Evolutionary conservation across 441 rosid genomes (phyloP).

Genomic region (Mallotus repandus): DNA sequence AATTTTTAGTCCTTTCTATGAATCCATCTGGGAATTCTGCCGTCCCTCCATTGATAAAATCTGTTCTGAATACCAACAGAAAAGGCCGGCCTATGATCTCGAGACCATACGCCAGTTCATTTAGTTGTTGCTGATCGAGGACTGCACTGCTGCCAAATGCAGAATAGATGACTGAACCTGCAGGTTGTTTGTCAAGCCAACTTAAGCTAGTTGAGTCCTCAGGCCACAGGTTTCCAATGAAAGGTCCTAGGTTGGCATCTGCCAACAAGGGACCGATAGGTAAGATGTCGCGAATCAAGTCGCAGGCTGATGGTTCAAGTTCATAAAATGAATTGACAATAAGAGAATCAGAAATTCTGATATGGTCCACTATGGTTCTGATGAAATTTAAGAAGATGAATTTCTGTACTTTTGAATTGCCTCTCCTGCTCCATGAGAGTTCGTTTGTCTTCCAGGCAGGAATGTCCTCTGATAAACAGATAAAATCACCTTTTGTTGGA

Average conservation of each 20-base stretch:
- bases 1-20: conserved; percentile 40
- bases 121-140: conserved; percentile 49
- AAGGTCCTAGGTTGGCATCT: conserved; percentile 31
- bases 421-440: conserved; percentile 42
- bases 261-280: conserved; percentile 60
- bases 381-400: neutral
- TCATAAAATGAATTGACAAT: conserved; percentile 57
- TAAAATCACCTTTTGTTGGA: conserved; percentile 20
- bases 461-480: conserved; percentile 38
- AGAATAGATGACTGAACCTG: conserved; percentile 56
- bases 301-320: conserved; percentile 50
- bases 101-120: conserved; percentile 55
- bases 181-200: conserved; percentile 64
- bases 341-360: conserved; percentile 42
- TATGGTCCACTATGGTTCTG: conserved; percentile 14
- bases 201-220: conserved; percentile 43
- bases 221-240: conserved; percentile 36
- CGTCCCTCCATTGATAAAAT: conserved; percentile 4
- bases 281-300: conserved; percentile 43
- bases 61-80: conserved; percentile 63
- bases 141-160: conserved; percentile 54
- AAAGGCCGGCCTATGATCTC: conserved; percentile 43
- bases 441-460: conserved; percentile 38
- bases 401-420: conserved; percentile 6
- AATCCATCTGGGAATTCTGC: conserved; percentile 49